Percentiles rank a stretch among this genome's conserved stretches.
Evolutionary conservation across 192 early-diverging fungal species (phyloP).

Genomic region (Dissophora ornata): DNA sequence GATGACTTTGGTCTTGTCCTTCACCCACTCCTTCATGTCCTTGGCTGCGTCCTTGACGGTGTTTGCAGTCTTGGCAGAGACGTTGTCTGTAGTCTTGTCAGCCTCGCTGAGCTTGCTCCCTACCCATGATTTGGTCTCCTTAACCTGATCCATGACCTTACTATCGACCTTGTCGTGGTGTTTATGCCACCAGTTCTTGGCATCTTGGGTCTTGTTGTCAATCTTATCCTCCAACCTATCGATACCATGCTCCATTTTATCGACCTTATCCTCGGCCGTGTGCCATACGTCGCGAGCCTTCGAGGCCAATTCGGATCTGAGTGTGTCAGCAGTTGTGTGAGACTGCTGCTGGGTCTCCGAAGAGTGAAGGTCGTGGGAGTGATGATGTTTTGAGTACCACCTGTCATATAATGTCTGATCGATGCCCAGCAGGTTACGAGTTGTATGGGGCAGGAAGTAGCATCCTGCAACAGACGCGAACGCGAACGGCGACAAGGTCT

Average conservation of each 20-base stretch:
- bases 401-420: constrained; percentile 10
- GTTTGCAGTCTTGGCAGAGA: constrained; percentile 24
- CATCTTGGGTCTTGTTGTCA: background rate
- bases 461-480: constrained; percentile 41
- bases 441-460: constrained; percentile 37
- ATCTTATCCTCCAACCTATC: background rate
- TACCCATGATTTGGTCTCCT: constrained; percentile 18
- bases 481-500: constrained; percentile 32
- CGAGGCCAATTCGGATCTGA: constrained; percentile 21
- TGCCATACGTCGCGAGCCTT: constrained; percentile 33
- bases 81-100: constrained; percentile 22
- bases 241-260: background rate
- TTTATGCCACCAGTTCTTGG: constrained; percentile 27
- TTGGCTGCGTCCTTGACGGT: constrained; percentile 21
- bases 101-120: constrained; percentile 29
- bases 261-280: constrained; percentile 5
- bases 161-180: background rate
- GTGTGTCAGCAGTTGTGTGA: background rate
- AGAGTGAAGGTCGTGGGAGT: background rate
- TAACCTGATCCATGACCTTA: background rate
- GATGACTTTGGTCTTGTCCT: background rate
- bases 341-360: too few species aligned
- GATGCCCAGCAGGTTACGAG: constrained; percentile 27
- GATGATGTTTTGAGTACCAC: too few species aligned
- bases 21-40: constrained; percentile 30